Evolutionary conservation across 345 rosid species (phyloP), one percentile per base, ranked within the genome.

Genomic region (Mangifera indica): DNA sequence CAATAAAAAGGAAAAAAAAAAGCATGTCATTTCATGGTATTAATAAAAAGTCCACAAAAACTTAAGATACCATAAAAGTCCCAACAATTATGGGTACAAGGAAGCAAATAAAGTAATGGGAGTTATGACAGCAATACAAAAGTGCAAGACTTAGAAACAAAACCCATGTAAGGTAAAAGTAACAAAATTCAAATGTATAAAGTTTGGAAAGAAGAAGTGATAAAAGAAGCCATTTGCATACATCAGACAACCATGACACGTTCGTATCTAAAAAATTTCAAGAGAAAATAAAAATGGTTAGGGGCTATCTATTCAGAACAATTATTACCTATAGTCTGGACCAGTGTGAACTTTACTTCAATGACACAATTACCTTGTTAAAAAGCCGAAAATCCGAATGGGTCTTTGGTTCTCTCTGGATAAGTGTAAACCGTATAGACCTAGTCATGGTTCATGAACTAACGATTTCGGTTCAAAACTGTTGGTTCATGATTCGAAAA

Each of bases 161-260:
- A 37, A 48, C 70, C 52, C 55, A 55, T 46, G 37, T 45, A 20
- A 54, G 1, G 13, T 54, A 1, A 6, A 26, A 37, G 32, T 56
- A 21, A 57, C n/a, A 20, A 14, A 66, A 40, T 51, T 20, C 3
- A 22, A 37, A 62, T n/a, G 29, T 3, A 48, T 70, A 69, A 49
- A 15, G 14, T 18, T 29, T 32, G 17, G 58, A 2, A 24, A 20
- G 88, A 78, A 40, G 96, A 84, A 66, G 86, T 74, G 78, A 90
- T 29, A 11, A 93, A 88, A 75, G 93, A 85, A 79, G 91, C 88
- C 97, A 91, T 70, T 70, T 87, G 25, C 42, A 71, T 51, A 79
- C 86, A 79, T 84, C 80, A 70, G 74, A 44, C 55, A 56, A n/a
- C 72, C 24, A 17, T 14, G 10, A 59, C 26, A n/a, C 73, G 18